phyloP scores from a whole-genome alignment of 176 grass and related monocot species.

The Aegilops longissima region DNA sequence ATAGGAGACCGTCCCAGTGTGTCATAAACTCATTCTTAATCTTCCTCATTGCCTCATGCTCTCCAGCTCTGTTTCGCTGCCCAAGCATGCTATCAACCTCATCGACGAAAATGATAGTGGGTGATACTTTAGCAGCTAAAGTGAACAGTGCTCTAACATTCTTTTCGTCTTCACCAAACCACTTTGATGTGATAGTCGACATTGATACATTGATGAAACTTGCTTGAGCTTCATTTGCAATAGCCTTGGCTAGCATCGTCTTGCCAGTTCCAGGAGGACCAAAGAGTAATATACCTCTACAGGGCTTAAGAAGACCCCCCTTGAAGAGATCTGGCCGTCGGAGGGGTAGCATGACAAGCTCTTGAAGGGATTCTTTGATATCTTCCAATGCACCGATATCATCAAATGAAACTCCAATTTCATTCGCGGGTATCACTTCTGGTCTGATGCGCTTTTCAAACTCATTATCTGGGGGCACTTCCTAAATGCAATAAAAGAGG shows the following conservation, averaged over 20 bases:
- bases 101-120: constrained; percentile 81
- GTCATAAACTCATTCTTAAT: constrained; percentile 92
- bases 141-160: constrained; percentile 80
- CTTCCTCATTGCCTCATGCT: constrained; percentile 89
- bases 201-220: constrained; percentile 89
- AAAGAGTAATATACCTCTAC: constrained; percentile 79
- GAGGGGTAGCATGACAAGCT: constrained; percentile 84
- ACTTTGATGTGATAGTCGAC: constrained; percentile 84
- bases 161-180: constrained; percentile 91
- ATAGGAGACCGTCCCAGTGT: constrained; percentile 79
- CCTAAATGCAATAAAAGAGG: constrained; percentile 27
- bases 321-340: constrained; percentile 78
- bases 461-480: constrained; percentile 68
- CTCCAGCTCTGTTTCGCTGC: constrained; percentile 73
- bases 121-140: constrained; percentile 73
- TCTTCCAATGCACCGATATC: constrained; percentile 78
- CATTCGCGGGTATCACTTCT: constrained; percentile 78
- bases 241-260: constrained; percentile 88
- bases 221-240: constrained; percentile 83
- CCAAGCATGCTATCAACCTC: constrained; percentile 90
- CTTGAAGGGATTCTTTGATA: constrained; percentile 89
- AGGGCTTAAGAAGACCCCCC: constrained; percentile 81
- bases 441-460: constrained; percentile 87
- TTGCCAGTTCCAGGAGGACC: constrained; percentile 84
- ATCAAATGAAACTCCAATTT: constrained; percentile 81